Percentiles rank a stretch among this genome's conserved stretches.
Evolutionary conservation across 2,329 filamentous ascomycete genomes (phyloP).

Genomic region (Phyllosticta citrichinensis): DNA sequence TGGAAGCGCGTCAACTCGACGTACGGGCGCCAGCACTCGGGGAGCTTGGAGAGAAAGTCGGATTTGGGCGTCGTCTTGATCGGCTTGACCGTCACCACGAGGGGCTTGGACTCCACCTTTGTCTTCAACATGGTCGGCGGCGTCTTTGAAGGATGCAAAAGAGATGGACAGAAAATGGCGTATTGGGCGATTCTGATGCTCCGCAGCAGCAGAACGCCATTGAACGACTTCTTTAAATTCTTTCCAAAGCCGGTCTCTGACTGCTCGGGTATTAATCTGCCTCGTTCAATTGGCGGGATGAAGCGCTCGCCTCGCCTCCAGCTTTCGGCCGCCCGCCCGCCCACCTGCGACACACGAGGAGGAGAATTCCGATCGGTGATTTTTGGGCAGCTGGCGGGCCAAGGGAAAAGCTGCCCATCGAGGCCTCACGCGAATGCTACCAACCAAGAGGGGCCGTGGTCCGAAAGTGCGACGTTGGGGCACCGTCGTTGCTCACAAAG

Average conservation of each 20-base stretch:
- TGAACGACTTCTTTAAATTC: neutral
- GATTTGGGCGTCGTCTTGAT: neutral
- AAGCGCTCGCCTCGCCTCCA: neutral
- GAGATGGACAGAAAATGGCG: neutral
- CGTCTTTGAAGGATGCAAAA: neutral
- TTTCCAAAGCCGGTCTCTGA: neutral
- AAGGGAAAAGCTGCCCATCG: too few relatives aligned
- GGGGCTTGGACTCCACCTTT: neutral
- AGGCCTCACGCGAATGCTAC: too few relatives aligned
- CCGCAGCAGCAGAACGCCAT: neutral
- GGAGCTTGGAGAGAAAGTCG: neutral
- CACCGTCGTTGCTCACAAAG: too few relatives aligned
- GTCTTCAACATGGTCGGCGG: neutral
- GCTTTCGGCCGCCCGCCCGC: neutral
- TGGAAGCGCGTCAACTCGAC: slow-evolving; percentile 2
- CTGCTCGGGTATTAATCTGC: neutral
- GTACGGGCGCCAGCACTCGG: neutral
- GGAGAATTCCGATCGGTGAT: neutral
- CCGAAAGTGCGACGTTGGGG: too few relatives aligned
- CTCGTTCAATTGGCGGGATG: neutral
- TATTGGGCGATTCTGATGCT: neutral
- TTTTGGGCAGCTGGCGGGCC: neutral
- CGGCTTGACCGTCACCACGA: neutral
- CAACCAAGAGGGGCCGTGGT: too few relatives aligned
- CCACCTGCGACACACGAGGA: neutral